Conservation (phyloP, 2,329 filamentous ascomycete genomes). For the Lachnellula hyalina region DNA sequence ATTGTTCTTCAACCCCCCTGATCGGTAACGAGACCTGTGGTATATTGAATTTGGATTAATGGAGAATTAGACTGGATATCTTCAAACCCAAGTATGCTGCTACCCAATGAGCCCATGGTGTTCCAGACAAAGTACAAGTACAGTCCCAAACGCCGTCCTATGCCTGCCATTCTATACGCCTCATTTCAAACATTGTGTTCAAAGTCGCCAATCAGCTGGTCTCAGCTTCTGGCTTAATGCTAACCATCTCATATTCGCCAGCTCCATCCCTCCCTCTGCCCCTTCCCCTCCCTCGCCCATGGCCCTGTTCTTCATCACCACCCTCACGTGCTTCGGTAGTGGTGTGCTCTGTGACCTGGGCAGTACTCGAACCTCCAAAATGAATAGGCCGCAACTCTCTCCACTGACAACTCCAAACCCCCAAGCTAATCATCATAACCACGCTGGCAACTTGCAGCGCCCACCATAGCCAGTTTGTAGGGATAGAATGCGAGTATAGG, state of each 20-base stretch:
- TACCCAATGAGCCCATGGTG: not conserved
- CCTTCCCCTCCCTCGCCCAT: conserved; percentile 44
- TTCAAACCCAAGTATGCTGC: not conserved
- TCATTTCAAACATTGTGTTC: conserved; percentile 10
- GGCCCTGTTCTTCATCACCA: conserved; percentile 46
- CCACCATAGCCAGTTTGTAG: conserved; percentile 86
- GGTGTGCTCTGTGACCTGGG: conserved; percentile 17
- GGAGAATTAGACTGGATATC: conserved; percentile 15
- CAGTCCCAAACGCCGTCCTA: conserved; percentile 16
- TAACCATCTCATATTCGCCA: conserved; percentile 63
- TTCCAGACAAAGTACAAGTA: conserved; percentile 3
- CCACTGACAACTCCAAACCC: conserved; percentile 88
- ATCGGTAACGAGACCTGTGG: not conserved
- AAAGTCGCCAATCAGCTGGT: conserved; percentile 1
- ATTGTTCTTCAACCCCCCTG: not conserved
- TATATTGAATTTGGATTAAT: conserved; percentile 12
- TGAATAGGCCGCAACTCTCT: conserved; percentile 83
- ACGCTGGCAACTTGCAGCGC: conserved; percentile 55
- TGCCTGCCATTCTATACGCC: conserved; percentile 17
- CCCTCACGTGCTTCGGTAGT: conserved; percentile 18
- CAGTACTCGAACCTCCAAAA: conserved; percentile 59
- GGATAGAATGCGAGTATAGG: conserved; percentile 72
- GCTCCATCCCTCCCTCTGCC: conserved; percentile 49
- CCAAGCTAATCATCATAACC: conserved; percentile 61
- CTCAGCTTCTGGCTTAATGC: conserved; percentile 38